These are phyloP conservation scores for Calamus simplicifolius DNA, from an alignment of 176 grass and related monocot species.

Conservation along the genomic window DNA sequence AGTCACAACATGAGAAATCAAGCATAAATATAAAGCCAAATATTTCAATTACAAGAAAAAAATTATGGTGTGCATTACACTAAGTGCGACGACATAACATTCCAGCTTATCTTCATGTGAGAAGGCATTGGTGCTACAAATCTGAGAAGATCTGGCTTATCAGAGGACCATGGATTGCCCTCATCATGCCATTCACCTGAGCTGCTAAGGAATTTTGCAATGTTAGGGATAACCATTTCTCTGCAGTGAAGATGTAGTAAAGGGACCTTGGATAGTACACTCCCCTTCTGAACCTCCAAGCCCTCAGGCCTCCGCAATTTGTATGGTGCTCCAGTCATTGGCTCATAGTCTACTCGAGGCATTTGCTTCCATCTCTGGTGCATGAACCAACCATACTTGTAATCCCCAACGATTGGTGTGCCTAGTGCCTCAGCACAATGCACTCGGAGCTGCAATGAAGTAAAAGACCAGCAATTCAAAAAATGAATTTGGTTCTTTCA, in stretches of 20 bases:
- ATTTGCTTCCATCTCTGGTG: constrained; percentile 81
- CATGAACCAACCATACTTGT: constrained; percentile 80
- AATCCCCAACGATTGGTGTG: constrained; percentile 77
- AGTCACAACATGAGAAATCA: too few species aligned
- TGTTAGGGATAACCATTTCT: constrained; percentile 83
- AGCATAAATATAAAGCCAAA: too few species aligned
- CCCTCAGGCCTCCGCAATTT: constrained; percentile 64
- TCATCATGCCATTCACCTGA: constrained; percentile 44
- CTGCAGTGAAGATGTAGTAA: constrained; percentile 80
- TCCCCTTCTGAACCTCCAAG: constrained; percentile 72
- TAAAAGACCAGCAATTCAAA: background rate
- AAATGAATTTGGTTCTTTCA: too few species aligned
- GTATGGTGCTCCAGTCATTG: constrained; percentile 50
- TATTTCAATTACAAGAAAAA: too few species aligned
- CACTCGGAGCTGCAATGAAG: constrained; percentile 52
- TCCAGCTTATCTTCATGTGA: constrained; percentile 88
- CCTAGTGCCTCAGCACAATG: constrained; percentile 81
- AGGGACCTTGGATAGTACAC: constrained; percentile 72
- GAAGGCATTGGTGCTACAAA: constrained; percentile 50
- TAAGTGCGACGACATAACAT: constrained; percentile 71
- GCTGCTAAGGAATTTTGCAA: constrained; percentile 49
- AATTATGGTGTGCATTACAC: constrained; percentile 22
- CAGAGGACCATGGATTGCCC: constrained; percentile 34
- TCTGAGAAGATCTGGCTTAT: constrained; percentile 50
- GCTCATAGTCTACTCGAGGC: constrained; percentile 46